Percentiles rank a stretch among this genome's conserved stretches.
phyloP scores from a whole-genome alignment of 345 rosid genomes.

The Gossypioides kirkii region DNA sequence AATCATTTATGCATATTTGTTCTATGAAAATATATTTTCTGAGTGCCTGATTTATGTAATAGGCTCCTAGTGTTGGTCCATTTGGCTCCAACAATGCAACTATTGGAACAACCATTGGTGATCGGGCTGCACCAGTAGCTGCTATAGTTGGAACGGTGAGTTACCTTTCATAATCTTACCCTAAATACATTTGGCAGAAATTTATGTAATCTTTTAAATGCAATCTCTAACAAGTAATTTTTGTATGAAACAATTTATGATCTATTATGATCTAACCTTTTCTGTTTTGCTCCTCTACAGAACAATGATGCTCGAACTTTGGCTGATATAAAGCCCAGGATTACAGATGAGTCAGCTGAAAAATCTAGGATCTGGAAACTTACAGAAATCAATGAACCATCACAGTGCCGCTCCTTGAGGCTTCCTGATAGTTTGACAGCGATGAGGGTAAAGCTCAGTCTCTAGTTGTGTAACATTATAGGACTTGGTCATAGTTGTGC shows the following conservation, averaged over 20 bases:
- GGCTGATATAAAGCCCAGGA: conserved; percentile 61
- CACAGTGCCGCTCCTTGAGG: conserved; percentile 67
- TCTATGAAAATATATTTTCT: conserved; percentile 1
- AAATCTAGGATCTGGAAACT: conserved; percentile 62
- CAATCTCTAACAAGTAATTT: background rate
- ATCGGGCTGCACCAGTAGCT: conserved; percentile 47
- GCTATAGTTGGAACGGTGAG: conserved; percentile 60
- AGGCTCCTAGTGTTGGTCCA: conserved; percentile 41
- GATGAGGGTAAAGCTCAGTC: conserved; percentile 43
- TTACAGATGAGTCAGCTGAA: conserved; percentile 51
- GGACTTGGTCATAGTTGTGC: background rate
- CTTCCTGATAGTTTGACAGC: conserved; percentile 54
- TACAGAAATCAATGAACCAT: conserved; percentile 70
- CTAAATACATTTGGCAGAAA: background rate
- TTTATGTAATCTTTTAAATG: background rate
- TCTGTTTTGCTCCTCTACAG: conserved; percentile 33
- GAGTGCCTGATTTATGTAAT: conserved; percentile 17
- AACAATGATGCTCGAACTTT: conserved; percentile 44
- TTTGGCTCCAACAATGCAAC: conserved; percentile 50
- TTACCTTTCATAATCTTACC: conserved; percentile 14
- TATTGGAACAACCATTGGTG: conserved; percentile 46
- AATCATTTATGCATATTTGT: background rate
- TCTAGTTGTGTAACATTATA: background rate
- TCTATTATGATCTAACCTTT: conserved; percentile 11
- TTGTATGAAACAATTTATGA: background rate